Percentiles rank a stretch among this genome's conserved stretches.
phyloP scores from a whole-genome alignment of 2,329 filamentous ascomycete genomes.

The Chaetomium sp. region DNA sequence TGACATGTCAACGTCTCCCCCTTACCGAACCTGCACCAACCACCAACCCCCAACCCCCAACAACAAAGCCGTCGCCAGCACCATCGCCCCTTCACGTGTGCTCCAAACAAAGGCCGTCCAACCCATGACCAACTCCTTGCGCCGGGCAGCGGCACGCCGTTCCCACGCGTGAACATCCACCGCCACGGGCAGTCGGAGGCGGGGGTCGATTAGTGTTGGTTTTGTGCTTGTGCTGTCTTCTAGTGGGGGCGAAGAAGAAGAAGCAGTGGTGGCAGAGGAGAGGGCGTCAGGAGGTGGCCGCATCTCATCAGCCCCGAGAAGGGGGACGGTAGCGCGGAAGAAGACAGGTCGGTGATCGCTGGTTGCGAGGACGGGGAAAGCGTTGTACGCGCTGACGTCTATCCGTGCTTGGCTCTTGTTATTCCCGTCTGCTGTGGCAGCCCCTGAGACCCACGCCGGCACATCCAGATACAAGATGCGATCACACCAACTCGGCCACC shows the following conservation, averaged over 20 bases:
- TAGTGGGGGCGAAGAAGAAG: background rate
- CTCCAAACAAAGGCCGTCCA: slow-evolving; percentile 51
- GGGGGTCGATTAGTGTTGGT: slow-evolving; percentile 33
- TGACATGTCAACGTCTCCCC: background rate
- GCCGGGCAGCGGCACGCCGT: slow-evolving; percentile 40
- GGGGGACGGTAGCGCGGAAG: slow-evolving; percentile 60
- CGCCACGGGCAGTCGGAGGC: slow-evolving; percentile 42
- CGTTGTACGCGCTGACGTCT: slow-evolving; percentile 60
- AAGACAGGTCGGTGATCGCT: slow-evolving; percentile 86
- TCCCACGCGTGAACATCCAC: slow-evolving; percentile 51
- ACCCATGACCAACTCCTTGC: slow-evolving; percentile 43
- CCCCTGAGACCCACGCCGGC: slow-evolving; percentile 38
- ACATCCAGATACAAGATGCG: slow-evolving; percentile 71
- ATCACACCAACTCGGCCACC: slow-evolving; percentile 92
- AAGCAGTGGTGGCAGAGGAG: background rate
- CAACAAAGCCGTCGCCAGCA: slow-evolving; percentile 38
- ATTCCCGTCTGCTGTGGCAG: slow-evolving; percentile 30
- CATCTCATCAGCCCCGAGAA: slow-evolving; percentile 40
- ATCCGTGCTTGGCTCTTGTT: slow-evolving; percentile 27
- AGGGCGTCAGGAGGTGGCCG: slow-evolving; percentile 23
- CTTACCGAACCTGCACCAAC: slow-evolving; percentile 26
- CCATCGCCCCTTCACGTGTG: slow-evolving; percentile 43
- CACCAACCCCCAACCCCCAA: slow-evolving; percentile 42
- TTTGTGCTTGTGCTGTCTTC: too few relatives aligned
- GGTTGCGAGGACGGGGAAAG: slow-evolving; percentile 70